These are phyloP conservation scores for Leishmania amazonensis DNA, from an alignment of 208 protist species.

Conservation along the genomic window DNA sequence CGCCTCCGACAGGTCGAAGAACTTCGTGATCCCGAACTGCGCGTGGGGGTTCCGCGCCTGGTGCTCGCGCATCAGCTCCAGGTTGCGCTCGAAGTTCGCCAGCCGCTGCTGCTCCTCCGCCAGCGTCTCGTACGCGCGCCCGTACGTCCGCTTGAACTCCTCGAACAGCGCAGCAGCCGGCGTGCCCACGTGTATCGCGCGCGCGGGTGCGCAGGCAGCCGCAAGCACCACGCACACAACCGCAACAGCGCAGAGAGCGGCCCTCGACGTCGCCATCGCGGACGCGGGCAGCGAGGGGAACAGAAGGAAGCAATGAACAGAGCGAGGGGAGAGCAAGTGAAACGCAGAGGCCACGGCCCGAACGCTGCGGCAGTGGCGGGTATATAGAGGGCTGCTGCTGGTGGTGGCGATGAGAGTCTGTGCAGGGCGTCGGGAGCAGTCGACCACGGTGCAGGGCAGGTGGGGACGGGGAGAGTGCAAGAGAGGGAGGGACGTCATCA, in stretches of 20 bases:
- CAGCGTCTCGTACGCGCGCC: constrained; percentile 34
- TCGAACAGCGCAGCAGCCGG: constrained; percentile 32
- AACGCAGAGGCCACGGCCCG: not conserved
- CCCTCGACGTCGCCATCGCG: constrained; percentile 23
- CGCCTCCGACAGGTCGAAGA: constrained; percentile 62
- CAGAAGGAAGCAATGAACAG: not conserved
- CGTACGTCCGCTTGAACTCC: constrained; percentile 48
- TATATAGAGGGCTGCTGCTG: not conserved
- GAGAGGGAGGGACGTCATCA: not conserved
- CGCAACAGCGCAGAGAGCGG: constrained; percentile 15
- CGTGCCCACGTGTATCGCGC: constrained; percentile 19
- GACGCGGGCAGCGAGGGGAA: not conserved
- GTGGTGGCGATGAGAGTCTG: not conserved
- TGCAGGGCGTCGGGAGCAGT: not conserved
- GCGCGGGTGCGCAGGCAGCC: constrained; percentile 9
- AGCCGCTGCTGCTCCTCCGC: constrained; percentile 42
- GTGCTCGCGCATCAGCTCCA: constrained; percentile 31
- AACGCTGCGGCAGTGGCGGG: not conserved
- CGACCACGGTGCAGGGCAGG: not conserved
- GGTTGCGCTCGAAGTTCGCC: constrained; percentile 45
- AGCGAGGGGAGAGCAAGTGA: not conserved
- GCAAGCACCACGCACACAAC: constrained; percentile 31
- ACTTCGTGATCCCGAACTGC: constrained; percentile 55
- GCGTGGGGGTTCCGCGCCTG: constrained; percentile 57
- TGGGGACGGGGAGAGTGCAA: not conserved